Evolutionary conservation across 2,329 filamentous ascomycete genomes (phyloP), one percentile per base, ranked within the genome.

Genomic region (Cytospora piceicola): DNA sequence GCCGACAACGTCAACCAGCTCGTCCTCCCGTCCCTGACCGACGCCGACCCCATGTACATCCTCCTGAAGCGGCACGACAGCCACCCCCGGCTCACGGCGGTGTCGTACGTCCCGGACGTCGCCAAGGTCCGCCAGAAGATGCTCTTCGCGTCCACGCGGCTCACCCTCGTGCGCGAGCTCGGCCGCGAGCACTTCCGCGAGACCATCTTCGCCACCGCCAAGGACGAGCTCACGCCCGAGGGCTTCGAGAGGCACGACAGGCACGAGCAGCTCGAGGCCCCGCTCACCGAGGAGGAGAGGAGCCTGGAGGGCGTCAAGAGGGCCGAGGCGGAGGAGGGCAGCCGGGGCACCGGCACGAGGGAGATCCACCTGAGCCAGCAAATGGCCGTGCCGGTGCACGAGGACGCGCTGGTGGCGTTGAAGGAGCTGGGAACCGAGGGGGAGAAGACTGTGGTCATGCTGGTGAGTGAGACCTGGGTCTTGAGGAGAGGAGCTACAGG

Each of bases 281-380:
- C 92, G 20, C 80, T 95, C 70, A 95, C 92, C 0, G 88, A 92
- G 73, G 91, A 94, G 77, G 92, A 97, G 90, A 90, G 95, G 71
- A 97, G 98, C 81, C 94, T 94, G 42, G 89, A 94, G 77, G 97
- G 97, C 80, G 87, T 98, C 73, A 95, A 93, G 80, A 97, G 94
- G 95, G 97, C 94, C 69, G 97, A 97, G 84, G 89, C 92, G 61
- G 85, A 90, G 74, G 90, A 91, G 66, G 87, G 88, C n/a, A 56
- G 63, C 58, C 78, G 85, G 27, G 90, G 90, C 29, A 94, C 90
- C 8, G 81, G 81, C 51, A 73, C 82, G 73, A 75, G 84, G 79
- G 79, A 88, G 74, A 86, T 87, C 60, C 84, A 87, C 61, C 75
- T 88, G 20, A 85, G 85, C 79, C 83, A 84, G 75, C 82, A 78